phyloP scores from a whole-genome alignment of 371 early-diverging fungal genomes.

The Nematocida sp. region DNA sequence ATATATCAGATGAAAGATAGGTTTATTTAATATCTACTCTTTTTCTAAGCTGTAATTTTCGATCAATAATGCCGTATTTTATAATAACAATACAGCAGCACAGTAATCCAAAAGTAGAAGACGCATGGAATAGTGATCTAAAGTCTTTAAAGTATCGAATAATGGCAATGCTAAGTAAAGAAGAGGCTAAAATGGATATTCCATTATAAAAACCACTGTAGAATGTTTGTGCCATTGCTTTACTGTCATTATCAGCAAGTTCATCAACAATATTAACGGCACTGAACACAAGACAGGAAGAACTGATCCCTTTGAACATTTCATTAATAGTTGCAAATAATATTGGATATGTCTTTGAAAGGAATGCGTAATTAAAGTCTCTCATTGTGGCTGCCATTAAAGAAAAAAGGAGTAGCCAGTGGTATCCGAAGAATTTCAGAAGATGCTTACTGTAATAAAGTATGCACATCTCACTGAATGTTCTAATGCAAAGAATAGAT shows the following conservation, averaged over 20 bases:
- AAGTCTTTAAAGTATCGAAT: constrained; percentile 32
- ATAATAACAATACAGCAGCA: constrained; percentile 38
- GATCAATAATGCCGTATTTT: constrained; percentile 46
- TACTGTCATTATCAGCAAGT: constrained; percentile 28
- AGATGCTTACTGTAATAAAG: constrained; percentile 56
- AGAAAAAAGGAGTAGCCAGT: constrained; percentile 48
- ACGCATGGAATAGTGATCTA: constrained; percentile 46
- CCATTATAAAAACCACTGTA: constrained; percentile 57
- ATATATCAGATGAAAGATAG: neutral
- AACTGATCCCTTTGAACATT: constrained; percentile 53
- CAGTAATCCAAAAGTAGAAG: constrained; percentile 37
- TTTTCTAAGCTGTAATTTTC: neutral
- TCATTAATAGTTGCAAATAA: constrained; percentile 24
- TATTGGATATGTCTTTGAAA: constrained; percentile 17
- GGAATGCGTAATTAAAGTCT: constrained; percentile 51
- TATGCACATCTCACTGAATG: constrained; percentile 51
- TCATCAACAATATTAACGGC: constrained; percentile 53
- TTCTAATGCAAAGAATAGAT: constrained; percentile 48
- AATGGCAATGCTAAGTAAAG: constrained; percentile 34
- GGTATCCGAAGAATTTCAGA: constrained; percentile 55
- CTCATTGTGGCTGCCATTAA: constrained; percentile 45
- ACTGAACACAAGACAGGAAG: constrained; percentile 51
- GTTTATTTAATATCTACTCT: constrained; percentile 2
- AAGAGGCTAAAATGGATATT: constrained; percentile 44
- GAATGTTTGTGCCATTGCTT: constrained; percentile 50